Conservation (phyloP, 2,329 filamentous ascomycete genomes). For the Hirsutella rhossiliensis region DNA sequence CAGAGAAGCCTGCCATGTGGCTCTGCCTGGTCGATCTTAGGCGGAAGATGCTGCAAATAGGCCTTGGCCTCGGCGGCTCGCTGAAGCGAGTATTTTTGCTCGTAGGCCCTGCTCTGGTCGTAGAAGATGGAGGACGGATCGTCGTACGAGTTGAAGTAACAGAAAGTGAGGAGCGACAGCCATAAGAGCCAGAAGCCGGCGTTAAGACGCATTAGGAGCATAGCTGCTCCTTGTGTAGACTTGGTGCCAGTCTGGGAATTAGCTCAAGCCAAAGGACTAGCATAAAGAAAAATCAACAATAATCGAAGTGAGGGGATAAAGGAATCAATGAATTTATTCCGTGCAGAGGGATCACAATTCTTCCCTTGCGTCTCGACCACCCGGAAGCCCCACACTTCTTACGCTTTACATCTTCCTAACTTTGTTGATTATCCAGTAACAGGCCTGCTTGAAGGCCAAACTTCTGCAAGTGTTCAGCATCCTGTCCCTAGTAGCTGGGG, state of each 20-base stretch:
- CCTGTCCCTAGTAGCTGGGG: neutral
- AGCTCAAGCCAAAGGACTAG: neutral
- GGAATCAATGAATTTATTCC: neutral
- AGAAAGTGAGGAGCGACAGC: constrained; percentile 14
- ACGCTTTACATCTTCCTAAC: neutral
- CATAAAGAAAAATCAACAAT: neutral
- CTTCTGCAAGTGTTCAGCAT: neutral
- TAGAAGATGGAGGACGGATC: constrained; percentile 23
- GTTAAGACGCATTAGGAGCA: constrained; percentile 8
- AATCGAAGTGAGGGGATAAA: neutral
- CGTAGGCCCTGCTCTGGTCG: constrained; percentile 14
- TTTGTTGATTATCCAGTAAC: neutral
- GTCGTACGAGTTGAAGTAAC: constrained; percentile 18
- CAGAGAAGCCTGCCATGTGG: constrained; percentile 10
- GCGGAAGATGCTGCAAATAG: constrained; percentile 8
- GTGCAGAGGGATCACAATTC: neutral
- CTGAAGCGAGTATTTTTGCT: constrained; percentile 12
- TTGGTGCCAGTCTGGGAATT: too few species aligned
- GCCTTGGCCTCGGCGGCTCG: constrained; percentile 15
- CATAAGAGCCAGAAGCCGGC: constrained; percentile 18
- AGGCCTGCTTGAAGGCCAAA: neutral
- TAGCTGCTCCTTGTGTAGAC: neutral
- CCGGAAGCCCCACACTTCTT: neutral
- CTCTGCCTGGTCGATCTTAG: neutral
- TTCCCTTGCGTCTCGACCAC: neutral